Evolutionary conservation across 768 basidiomycete species (phyloP), one percentile per base, ranked within the genome.

Genomic region (Russula brevipes): DNA sequence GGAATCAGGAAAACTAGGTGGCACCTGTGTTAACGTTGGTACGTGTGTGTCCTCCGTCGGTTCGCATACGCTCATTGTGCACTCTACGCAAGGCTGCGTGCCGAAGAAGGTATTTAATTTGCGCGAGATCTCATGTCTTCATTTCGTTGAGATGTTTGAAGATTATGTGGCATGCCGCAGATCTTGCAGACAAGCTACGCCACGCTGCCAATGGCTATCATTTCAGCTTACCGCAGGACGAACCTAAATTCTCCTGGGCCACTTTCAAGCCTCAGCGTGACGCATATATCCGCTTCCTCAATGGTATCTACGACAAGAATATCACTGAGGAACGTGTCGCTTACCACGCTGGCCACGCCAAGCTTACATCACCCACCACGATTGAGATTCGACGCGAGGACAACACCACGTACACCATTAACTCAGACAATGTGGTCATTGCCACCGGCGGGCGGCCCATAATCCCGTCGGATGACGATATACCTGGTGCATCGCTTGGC

Each of bases 11-110:
- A 72, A 81, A 45, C 81, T 95, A 3, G 97, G 97, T 39, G 97
- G 96, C 56, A 98, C 96, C 42, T 99, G 97, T 72, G 97, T 99
- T 63, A 98, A 98, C 74, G 96, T 99, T 63, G 96, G 94, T 90
- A 69, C 67, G 90, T 80, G 41, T 38, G 5, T 33, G 31, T 53
- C 12, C 35, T 47, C 51, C 47, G 10, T 16, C 46, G 17, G 31
- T 33, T 19, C 16, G 19, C 38, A n/a, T 46, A n/a, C 7, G 45
- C 54, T 63, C 10, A 62, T 47, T 47, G 7, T 35, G 5, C 24
- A 17, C 12, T 14, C 3, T 36, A 3, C 24, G 3, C 7, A 66
- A 91, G 93, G 94, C 70, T 98, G 96, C 77, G 94, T 99, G 5
- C 97, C 97, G 16, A 99, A 99, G 78, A 99, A 97, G 80, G 93